These are phyloP conservation scores for Irpex rosettiformis DNA, from an alignment of 1,284 basidiomycete genomes.

Conservation along the genomic window DNA sequence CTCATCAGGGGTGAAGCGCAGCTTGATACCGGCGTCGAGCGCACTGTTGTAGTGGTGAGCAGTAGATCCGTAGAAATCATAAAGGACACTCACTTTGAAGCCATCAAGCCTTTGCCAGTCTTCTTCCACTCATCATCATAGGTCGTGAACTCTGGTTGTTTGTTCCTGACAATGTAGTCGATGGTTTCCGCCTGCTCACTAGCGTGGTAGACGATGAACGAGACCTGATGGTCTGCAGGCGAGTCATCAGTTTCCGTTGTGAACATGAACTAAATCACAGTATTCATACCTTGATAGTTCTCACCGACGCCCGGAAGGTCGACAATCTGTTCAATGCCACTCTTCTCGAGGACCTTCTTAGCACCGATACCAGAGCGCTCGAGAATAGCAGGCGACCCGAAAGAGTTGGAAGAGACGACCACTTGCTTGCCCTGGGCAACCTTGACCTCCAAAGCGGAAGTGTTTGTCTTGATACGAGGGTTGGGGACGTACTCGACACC, in stretches of 20 bases:
- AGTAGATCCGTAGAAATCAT: not conserved
- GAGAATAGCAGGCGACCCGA: slow-evolving; percentile 18
- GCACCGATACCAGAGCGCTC: slow-evolving; percentile 22
- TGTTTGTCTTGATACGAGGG: slow-evolving; percentile 16
- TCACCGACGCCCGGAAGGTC: slow-evolving; percentile 18
- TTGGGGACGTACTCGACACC: slow-evolving; percentile 13
- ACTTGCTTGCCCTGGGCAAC: slow-evolving; percentile 37
- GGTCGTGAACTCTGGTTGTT: slow-evolving; percentile 24
- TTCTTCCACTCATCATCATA: slow-evolving; percentile 36
- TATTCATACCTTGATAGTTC: slow-evolving; percentile 11
- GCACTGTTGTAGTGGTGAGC: slow-evolving; percentile 23
- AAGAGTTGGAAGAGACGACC: slow-evolving; percentile 34
- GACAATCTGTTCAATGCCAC: slow-evolving; percentile 15
- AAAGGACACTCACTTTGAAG: slow-evolving; percentile 37
- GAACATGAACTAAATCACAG: not conserved
- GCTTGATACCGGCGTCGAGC: slow-evolving; percentile 40
- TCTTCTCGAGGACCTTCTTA: slow-evolving; percentile 10
- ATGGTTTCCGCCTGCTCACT: slow-evolving; percentile 19
- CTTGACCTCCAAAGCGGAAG: slow-evolving; percentile 14
- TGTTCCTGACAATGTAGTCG: slow-evolving; percentile 15
- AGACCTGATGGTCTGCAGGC: slow-evolving; percentile 17
- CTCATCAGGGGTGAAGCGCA: slow-evolving; percentile 39
- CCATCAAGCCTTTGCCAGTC: slow-evolving; percentile 42
- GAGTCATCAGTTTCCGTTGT: not conserved
- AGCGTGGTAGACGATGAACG: slow-evolving; percentile 14